Evolutionary conservation across 2,329 filamentous ascomycete genomes (phyloP).

Genomic region (Aspergillus arachidicola): DNA sequence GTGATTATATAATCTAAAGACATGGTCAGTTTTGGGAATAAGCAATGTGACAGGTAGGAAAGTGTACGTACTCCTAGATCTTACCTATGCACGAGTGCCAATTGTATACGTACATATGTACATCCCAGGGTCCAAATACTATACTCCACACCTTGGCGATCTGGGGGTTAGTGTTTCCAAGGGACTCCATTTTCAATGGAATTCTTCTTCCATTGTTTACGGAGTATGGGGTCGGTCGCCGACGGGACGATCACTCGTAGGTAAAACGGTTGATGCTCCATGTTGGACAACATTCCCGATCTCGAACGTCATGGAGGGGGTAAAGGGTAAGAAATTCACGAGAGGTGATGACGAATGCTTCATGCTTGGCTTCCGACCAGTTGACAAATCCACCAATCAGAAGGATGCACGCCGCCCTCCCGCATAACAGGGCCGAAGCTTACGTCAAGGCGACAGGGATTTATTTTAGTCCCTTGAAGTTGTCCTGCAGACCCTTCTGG

Average conservation of each 20-base stretch:
- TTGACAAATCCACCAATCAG: slow-evolving; percentile 17
- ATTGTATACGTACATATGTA: not conserved
- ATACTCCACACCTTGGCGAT: slow-evolving; percentile 2
- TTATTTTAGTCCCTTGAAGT: slow-evolving; percentile 1
- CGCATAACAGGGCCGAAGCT: slow-evolving; percentile 18
- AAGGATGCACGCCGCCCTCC: not conserved
- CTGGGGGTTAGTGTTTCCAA: not conserved
- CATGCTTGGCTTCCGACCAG: slow-evolving; percentile 7
- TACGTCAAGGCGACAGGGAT: slow-evolving; percentile 22
- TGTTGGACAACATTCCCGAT: not conserved
- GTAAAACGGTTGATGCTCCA: not conserved
- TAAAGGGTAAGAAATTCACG: not conserved
- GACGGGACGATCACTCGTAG: not conserved
- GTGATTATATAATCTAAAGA: not conserved
- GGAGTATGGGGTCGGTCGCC: not conserved
- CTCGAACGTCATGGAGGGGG: not conserved
- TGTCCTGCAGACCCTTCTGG: not conserved
- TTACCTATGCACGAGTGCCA: not conserved
- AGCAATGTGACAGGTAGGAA: not conserved
- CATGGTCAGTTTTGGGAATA: not conserved
- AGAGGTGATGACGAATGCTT: slow-evolving; percentile 14
- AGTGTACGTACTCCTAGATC: not conserved
- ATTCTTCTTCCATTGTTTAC: not conserved
- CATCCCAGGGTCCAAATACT: not conserved
- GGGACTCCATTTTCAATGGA: not conserved